Percentiles rank a stretch among this genome's conserved stretches.
Conservation (phyloP, 768 basidiomycete species). For the Suillus plorans region DNA sequence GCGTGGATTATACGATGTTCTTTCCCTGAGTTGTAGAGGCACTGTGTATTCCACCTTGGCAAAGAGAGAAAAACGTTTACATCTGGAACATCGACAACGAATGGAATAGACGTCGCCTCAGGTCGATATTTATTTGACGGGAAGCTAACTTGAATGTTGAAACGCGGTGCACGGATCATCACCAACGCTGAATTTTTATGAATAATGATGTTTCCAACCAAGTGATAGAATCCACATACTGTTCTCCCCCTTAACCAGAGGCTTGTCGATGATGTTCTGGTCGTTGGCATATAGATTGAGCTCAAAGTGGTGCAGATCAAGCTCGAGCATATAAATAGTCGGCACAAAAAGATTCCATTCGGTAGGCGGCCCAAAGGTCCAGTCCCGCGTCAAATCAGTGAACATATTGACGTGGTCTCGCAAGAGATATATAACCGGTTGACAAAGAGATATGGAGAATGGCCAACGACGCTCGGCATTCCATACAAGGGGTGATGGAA, state of each 20-base stretch:
- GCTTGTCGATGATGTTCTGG: conserved; percentile 94
- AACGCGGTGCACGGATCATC: conserved; percentile 55
- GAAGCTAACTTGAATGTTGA: conserved; percentile 55
- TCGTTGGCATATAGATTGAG: conserved; percentile 88
- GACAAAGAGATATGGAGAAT: conserved; percentile 67
- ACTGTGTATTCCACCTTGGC: conserved; percentile 89
- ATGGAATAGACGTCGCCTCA: conserved; percentile 63
- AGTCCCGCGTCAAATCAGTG: conserved; percentile 90
- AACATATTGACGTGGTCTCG: conserved; percentile 96
- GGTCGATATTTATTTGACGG: conserved; percentile 75
- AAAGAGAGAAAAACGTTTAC: conserved; percentile 60
- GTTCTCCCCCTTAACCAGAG: conserved; percentile 79
- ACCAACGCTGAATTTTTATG: conserved; percentile 61
- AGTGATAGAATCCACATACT: conserved; percentile 41
- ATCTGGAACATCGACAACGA: conserved; percentile 60
- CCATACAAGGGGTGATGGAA: conserved; percentile 85
- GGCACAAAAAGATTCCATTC: conserved; percentile 86
- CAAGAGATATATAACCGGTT: conserved; percentile 74
- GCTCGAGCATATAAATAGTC: conserved; percentile 67
- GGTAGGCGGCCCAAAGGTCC: conserved; percentile 78
- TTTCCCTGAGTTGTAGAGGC: conserved; percentile 59
- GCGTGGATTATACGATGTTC: conserved; percentile 64
- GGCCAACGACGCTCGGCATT: conserved; percentile 78
- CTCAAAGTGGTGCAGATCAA: conserved; percentile 74
- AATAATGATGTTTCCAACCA: not conserved